Evolutionary conservation across 1,139 yeast genomes (phyloP), one percentile per base, ranked within the genome.

Genomic region (Saccharomyces hybrid): DNA sequence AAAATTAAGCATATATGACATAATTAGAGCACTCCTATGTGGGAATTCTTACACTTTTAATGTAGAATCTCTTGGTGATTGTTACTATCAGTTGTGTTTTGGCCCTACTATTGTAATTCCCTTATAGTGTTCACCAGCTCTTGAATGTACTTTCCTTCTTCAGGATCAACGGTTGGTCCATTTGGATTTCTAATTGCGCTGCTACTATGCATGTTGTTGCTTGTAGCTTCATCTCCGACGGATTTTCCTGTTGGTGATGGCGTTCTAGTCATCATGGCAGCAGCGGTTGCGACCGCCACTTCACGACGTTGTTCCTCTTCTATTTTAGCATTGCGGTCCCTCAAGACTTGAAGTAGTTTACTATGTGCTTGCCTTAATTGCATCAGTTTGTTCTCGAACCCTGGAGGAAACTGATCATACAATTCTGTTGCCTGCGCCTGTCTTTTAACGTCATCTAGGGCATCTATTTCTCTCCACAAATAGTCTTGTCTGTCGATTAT

Each of bases 391-490:
- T 73, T 71, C 32, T 80, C 78, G 63, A 86, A 87, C 46, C 78
- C 75, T 6, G 76, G 76, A 52, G 85, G 86, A 65, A 88, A 86
- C 41, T 59, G 60, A 4, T 52, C 55, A 48, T 58, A 68, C 83
- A 83, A 23, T 25, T 79, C 38, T 81, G 81, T 54, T 53, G 82
- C 80, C n/a, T 73, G 73, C 0, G 88, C 82, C 78, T 84, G 78
- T 53, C 73, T 75, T 55, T 79, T 79, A 5, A 88, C 93, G 60
- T 87, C 95, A 59, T 87, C 88, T 57, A 90, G 75, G 1, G 86
- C 85, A 62, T 86, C 95, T 46, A 88, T 82, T 64, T 88, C 93
- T 3, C 90, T 83, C 93, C 96, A 88, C 52, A 88, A 73, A 63
- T 81, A 78, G 68, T 89, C 96, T 73, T 84, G 90, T 57, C 78